Evolutionary conservation across 2,329 filamentous ascomycete species (phyloP), one percentile per base, ranked within the genome.

Genomic region (Calonectria pteridis): DNA sequence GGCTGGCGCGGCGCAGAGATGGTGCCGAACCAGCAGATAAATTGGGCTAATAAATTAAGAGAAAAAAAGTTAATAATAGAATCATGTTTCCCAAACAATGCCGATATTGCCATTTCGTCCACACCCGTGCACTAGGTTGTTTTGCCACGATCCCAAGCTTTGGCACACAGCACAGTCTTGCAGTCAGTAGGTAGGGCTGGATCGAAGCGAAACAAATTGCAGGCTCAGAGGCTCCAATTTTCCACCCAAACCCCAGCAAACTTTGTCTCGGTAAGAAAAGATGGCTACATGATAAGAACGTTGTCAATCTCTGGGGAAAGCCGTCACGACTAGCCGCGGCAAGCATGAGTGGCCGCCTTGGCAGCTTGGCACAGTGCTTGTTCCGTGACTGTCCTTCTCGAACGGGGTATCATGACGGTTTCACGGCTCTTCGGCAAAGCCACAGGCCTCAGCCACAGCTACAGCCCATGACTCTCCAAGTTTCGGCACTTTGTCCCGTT

Each of bases 11-110:
- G 73, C 69, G 23, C 64, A 74, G n/a, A 74, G 82, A 67, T 83
- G 82, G 82, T 83, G 82, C 55, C 77, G 82, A 33, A 75, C 67
- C 0, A 78, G 55, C 26, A 71, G 65, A 74, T 80, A 35, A 75
- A 72, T 29, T 28, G 70, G 6, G 28, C 26, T 20, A 62, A 40
- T 62, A 40, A 40, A 62, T 62, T 16, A 37, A 31, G 9, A 59
- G 28, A 59, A 58, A 59, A 59, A 59, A 62, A 62, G 13, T 28
- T 26, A 62, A 40, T 14, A 62, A 62, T 40, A 62, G 55, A 62
- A 40, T 23, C 23, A 62, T 37, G 7, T 40, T 62, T 62, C 20
- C 16, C 13, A 37, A 62, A 18, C n/a, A 40, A 13, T 26, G 13
- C n/a, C 13, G 35, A 26, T 11, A 28, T n/a, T 62, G 35, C n/a